Base-by-base conservation (phyloP, 306 rosid species). In the Ziziphus jujuba region DNA sequence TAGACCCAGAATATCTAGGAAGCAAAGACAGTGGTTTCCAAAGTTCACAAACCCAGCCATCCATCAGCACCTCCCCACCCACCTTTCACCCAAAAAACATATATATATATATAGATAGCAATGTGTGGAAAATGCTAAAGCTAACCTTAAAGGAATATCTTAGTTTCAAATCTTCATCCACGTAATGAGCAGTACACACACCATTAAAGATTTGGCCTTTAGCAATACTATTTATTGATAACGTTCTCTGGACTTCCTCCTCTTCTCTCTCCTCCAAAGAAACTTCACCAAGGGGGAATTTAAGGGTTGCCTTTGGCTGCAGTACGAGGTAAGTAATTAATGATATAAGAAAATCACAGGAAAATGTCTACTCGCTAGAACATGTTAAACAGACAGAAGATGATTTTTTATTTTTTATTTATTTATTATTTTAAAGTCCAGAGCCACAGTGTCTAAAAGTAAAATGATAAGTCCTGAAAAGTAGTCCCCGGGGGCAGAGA, bases 261-360 rank as follows among this genome's bases (percentile, higher is more conserved):
- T 80, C 92, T 55, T 87, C 82, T 49, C 59, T 83, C 73, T 92
- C 97, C 73, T 86, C 85, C 22, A 93, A 59, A 6, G 91, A 81
- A 66, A 93, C 80, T 81, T 93, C 96, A 61, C 98, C 98, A 25
- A 81, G 59, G 24, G 98, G 98, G 77, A 83, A 93, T 78, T 67
- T 88, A 58, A 93, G 75, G 60, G 98, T 90, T 61, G 98, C 85
- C 82, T 65, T 93, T 33, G 98, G 97, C 98, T 93, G 89, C 83
- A 79, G 67, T 74, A 75, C 53, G 61, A 63, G 44, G 20, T 16
- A 52, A 22, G n/a, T 7, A 47, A 54, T 25, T 24, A 55, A 59
- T 47, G 43, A n/a, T 50, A 17, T 19, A 20, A 36, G 47, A 55
- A 45, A 43, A 24, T 14, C 20, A 22, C 3, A 67, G 19, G 34